phyloP scores from a whole-genome alignment of 1,139 yeast genomes.

The Yamadazyma mexicana region DNA sequence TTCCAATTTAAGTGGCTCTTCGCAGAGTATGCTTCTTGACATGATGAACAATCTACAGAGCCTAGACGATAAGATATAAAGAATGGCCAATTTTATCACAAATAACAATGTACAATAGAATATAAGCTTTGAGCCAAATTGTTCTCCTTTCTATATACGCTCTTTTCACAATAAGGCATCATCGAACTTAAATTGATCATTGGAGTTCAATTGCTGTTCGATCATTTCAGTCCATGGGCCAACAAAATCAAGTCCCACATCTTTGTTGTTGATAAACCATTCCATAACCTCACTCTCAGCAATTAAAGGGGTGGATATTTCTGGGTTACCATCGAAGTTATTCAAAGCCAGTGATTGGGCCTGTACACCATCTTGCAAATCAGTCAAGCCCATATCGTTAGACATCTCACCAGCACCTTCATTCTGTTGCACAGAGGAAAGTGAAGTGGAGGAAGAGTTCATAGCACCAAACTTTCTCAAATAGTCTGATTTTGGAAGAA shows the following conservation, averaged over 20 bases:
- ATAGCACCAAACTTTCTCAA: neutral
- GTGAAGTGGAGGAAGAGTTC: neutral
- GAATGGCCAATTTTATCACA: too few species aligned
- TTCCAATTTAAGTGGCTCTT: constrained; percentile 15
- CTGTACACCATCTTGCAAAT: neutral
- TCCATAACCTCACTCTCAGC: constrained; percentile 64
- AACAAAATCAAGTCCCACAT: constrained; percentile 79
- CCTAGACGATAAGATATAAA: constrained; percentile 2
- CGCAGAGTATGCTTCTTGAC: constrained; percentile 15
- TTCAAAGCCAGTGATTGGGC: neutral
- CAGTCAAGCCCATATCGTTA: too few species aligned
- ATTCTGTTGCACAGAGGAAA: neutral
- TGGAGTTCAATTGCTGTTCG: constrained; percentile 55
- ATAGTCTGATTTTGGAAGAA: constrained; percentile 6
- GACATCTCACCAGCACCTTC: too few species aligned
- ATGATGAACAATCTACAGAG: constrained; percentile 26
- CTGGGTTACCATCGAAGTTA: constrained; percentile 3
- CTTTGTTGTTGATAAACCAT: constrained; percentile 67
- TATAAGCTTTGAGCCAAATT: too few species aligned
- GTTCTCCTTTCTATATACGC: too few species aligned
- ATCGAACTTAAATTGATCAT: constrained; percentile 36
- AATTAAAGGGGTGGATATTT: constrained; percentile 19
- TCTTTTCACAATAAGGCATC: constrained; percentile 14
- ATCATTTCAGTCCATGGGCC: constrained; percentile 89
- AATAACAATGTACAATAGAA: too few species aligned